phyloP scores from a whole-genome alignment of 805 yeast genomes.

The Candida orba region DNA sequence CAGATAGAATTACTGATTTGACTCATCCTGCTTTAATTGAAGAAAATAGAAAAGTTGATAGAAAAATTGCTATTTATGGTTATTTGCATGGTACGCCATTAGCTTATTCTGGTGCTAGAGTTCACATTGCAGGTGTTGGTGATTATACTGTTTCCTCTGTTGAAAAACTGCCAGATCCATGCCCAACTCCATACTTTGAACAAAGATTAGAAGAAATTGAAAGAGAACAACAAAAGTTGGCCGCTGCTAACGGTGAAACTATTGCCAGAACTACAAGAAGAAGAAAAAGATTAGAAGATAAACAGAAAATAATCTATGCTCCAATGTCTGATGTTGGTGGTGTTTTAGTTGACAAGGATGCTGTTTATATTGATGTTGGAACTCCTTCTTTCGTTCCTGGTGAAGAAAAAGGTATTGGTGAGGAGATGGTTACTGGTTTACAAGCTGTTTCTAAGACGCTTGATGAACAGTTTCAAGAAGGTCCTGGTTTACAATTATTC shows the following conservation, averaged over 20 bases:
- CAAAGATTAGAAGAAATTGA: slow-evolving; percentile 78
- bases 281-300: slow-evolving; percentile 88
- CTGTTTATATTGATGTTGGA: slow-evolving; percentile 76
- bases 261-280: slow-evolving; percentile 63
- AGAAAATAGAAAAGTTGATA: slow-evolving; percentile 72
- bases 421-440: slow-evolving; percentile 71
- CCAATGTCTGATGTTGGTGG: slow-evolving; percentile 99
- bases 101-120: slow-evolving; percentile 56
- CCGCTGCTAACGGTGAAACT: slow-evolving; percentile 53
- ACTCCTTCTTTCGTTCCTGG: slow-evolving; percentile 52
- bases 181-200: slow-evolving; percentile 93
- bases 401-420: slow-evolving; percentile 76
- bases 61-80: slow-evolving; percentile 89
- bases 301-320: slow-evolving; percentile 89
- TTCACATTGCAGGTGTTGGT: slow-evolving; percentile 95
- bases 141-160: slow-evolving; percentile 70
- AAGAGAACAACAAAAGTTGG: slow-evolving; percentile 61
- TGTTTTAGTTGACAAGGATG: slow-evolving; percentile 92
- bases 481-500: slow-evolving; percentile 72
- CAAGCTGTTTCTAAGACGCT: slow-evolving; percentile 62
- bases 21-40: slow-evolving; percentile 86
- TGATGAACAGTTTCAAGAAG: slow-evolving; percentile 48
- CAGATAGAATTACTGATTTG: slow-evolving; percentile 87
- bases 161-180: slow-evolving; percentile 95
- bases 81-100: slow-evolving; percentile 92